Conservation (phyloP, 768 basidiomycete species). For the Suillus placidus region DNA sequence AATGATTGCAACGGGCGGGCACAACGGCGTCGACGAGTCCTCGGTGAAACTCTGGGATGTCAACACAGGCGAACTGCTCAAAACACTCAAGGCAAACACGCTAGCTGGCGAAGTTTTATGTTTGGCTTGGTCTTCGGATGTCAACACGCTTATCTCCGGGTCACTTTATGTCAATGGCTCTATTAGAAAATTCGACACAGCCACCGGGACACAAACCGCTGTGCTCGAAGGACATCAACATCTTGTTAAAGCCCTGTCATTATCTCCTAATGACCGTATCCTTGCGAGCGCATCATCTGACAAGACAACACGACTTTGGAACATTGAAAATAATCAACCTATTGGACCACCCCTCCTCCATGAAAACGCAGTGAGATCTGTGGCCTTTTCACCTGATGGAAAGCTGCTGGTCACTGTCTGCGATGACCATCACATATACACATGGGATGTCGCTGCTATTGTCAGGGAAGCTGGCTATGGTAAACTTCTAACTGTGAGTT, state of each 20-base stretch:
- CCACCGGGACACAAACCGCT: background rate
- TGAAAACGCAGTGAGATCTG: background rate
- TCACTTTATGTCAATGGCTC: background rate
- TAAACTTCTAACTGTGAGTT: slow-evolving; percentile 1
- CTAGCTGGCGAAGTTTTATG: background rate
- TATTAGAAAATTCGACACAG: background rate
- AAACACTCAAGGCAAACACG: background rate
- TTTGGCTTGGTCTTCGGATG: background rate
- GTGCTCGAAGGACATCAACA: background rate
- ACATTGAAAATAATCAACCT: background rate
- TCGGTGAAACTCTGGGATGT: background rate
- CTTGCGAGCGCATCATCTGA: slow-evolving; percentile 4
- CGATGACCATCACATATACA: background rate
- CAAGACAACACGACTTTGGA: background rate
- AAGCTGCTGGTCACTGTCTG: background rate
- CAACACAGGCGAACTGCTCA: background rate
- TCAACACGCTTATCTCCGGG: background rate
- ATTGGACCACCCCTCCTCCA: background rate
- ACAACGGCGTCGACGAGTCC: background rate
- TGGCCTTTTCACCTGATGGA: background rate
- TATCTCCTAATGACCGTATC: background rate
- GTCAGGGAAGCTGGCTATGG: background rate
- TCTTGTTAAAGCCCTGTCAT: background rate
- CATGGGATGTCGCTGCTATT: background rate
- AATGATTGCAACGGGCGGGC: background rate